Percentiles rank a stretch among this genome's conserved stretches.
Evolutionary conservation across 441 rosid genomes (phyloP).

Genomic region (Corymbia citriodora): DNA sequence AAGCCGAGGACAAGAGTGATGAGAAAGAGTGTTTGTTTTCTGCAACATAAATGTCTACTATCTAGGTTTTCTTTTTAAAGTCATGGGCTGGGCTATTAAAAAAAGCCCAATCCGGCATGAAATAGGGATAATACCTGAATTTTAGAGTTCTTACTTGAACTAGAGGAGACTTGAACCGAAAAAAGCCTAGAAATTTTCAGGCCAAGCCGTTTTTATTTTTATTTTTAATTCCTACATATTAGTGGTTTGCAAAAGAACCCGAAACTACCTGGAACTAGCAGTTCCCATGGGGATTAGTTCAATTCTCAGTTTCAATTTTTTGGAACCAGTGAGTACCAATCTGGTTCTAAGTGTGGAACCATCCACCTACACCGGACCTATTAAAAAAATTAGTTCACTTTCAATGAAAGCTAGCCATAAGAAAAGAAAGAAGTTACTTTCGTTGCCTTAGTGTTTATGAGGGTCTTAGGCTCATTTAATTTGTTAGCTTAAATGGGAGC

Average conservation of each 20-base stretch:
- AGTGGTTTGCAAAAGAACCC: neutral
- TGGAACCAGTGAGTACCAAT: neutral
- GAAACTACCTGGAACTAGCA: accelerated
- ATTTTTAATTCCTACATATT: neutral
- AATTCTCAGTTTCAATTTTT: no score
- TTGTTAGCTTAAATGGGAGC: no score
- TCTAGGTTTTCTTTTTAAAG: neutral
- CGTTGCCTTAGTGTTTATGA: no score
- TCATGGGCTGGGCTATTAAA: neutral
- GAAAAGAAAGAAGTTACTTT: neutral
- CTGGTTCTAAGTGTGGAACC: no score
- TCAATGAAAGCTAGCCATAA: neutral
- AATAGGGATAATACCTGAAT: neutral
- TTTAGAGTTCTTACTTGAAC: neutral
- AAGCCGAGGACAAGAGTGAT: neutral
- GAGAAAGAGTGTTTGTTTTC: no score
- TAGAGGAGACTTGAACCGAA: neutral
- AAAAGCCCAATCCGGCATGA: neutral
- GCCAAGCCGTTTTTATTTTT: neutral
- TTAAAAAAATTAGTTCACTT: neutral
- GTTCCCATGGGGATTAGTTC: neutral
- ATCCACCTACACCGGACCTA: accelerated
- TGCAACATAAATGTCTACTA: neutral
- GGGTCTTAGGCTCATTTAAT: no score
- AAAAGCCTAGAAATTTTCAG: no score